Evolutionary conservation across 176 grass and related monocot species (phyloP), one percentile per base, ranked within the genome.

Genomic region (Oryza glaberrima): DNA sequence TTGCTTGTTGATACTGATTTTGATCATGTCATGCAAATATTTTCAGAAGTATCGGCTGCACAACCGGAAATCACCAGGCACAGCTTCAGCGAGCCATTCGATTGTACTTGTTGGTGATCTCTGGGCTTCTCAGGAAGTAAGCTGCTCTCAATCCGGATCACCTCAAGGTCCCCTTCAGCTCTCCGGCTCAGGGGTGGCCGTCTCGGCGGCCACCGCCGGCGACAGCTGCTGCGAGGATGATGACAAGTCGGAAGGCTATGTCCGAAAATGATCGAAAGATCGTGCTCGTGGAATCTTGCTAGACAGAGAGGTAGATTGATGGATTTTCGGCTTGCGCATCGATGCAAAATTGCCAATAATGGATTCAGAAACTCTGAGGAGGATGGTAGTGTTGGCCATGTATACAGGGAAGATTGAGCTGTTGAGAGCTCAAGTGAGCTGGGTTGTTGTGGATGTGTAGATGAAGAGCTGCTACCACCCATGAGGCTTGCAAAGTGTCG

Each of bases 11-110:
- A 75, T 36, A 87, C 83, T 90, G 10, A 88, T 45, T 70, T 20
- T 67, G 12, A 67, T 75, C 38, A 25, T 91, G 60, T 41, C 63
- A 65, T 49, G 36, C 76, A 73, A 28, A 56, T 80, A 56, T 80
- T 25, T 91, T 83, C 91, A 99, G 97, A 99, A 99, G 47, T 99
- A 99, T 70, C 90, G 97, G 7, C 77, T 99, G 83, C 94, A 99
- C 80, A 91, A 91, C 79, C 85, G 90, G 77, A 94, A 84, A 73
- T 67, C 76, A 2, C 84, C 83, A 0, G 86, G 88, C 2, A 67
- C 28, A 2, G 38, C 77, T 11, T 28, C 82, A 1, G 78, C 77
- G 4, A 89, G 45, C 74, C 90, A 81, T 25, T 69, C 79, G 6
- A 34, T 94, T 45, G 69, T 88, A 19, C 45, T 92, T 35, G 30